Conservation (phyloP, 1,284 basidiomycete genomes). For the Cryptococcus wingfieldii region DNA sequence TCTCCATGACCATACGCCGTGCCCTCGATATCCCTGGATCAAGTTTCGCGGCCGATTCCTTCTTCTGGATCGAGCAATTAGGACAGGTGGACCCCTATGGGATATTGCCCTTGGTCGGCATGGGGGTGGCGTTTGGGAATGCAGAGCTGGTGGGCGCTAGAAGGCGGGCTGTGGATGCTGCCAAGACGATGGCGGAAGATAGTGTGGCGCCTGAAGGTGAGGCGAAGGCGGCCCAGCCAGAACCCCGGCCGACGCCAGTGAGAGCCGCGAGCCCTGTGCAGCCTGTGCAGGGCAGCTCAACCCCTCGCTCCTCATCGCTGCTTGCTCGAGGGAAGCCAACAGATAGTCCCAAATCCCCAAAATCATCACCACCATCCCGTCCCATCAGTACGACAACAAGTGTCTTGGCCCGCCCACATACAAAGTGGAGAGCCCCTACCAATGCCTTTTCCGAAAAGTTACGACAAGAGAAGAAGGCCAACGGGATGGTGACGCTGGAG, state of each 20-base stretch:
- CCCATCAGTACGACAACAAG: neutral
- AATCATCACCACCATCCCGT: neutral
- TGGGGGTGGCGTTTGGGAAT: constrained; percentile 42
- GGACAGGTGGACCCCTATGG: constrained; percentile 39
- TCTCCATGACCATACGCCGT: constrained; percentile 45
- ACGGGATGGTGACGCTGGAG: neutral
- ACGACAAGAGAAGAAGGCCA: neutral
- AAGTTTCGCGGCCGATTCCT: constrained; percentile 32
- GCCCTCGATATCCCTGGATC: constrained; percentile 28
- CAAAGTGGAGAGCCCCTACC: neutral
- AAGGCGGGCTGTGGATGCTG: neutral
- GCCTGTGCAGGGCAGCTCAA: too few relatives aligned
- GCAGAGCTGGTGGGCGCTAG: constrained; percentile 33
- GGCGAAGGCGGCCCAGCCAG: neutral
- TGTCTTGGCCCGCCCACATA: neutral
- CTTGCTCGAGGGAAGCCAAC: too few relatives aligned
- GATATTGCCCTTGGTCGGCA: constrained; percentile 43
- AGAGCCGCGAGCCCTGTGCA: neutral
- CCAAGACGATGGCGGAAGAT: neutral
- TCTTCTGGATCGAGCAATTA: constrained; percentile 45
- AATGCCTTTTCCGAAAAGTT: neutral
- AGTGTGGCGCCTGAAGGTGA: neutral
- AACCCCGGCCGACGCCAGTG: neutral
- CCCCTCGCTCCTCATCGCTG: too few relatives aligned
- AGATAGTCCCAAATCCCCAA: too few relatives aligned